Percentiles rank a stretch among this genome's conserved stretches.
These are phyloP conservation scores for Ensete glaucum DNA, from an alignment of 176 grass and related monocot genomes.

Conservation along the genomic window DNA sequence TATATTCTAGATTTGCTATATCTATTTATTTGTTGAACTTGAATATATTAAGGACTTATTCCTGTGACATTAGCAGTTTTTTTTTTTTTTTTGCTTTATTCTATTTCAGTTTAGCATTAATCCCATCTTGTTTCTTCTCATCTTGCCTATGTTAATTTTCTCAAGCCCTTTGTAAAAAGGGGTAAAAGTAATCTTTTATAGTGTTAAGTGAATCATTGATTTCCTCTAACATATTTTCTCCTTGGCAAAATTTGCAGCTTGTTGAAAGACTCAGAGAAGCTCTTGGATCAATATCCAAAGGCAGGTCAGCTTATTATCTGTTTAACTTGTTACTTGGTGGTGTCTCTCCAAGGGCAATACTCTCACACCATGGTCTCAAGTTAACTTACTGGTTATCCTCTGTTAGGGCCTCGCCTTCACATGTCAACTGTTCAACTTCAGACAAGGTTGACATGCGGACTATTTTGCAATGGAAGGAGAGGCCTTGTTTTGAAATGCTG, in stretches of 20 bases:
- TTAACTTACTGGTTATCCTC: slow-evolving; percentile 16
- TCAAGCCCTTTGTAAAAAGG: neutral
- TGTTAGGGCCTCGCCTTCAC: slow-evolving; percentile 38
- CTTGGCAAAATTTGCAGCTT: slow-evolving; percentile 30
- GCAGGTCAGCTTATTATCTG: slow-evolving; percentile 32
- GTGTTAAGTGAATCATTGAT: neutral
- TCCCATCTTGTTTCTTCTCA: too few species aligned
- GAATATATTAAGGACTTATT: too few species aligned
- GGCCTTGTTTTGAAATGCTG: slow-evolving; percentile 27
- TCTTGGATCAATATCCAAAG: slow-evolving; percentile 30
- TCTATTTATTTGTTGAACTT: too few species aligned
- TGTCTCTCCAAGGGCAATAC: neutral
- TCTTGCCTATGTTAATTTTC: too few species aligned
- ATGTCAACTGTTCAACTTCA: slow-evolving; percentile 16
- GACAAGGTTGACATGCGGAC: slow-evolving; percentile 18
- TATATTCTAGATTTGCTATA: too few species aligned
- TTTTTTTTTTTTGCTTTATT: too few species aligned
- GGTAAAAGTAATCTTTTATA: neutral
- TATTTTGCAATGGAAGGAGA: slow-evolving; percentile 19
- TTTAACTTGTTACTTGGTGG: neutral
- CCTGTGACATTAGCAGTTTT: too few species aligned
- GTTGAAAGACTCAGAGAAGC: slow-evolving; percentile 48
- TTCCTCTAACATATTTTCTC: neutral
- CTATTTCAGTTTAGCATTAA: too few species aligned
- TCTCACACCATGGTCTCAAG: neutral